Evolutionary conservation across 2,329 filamentous ascomycete genomes (phyloP).

Genomic region (Zymoseptoria tritici): DNA sequence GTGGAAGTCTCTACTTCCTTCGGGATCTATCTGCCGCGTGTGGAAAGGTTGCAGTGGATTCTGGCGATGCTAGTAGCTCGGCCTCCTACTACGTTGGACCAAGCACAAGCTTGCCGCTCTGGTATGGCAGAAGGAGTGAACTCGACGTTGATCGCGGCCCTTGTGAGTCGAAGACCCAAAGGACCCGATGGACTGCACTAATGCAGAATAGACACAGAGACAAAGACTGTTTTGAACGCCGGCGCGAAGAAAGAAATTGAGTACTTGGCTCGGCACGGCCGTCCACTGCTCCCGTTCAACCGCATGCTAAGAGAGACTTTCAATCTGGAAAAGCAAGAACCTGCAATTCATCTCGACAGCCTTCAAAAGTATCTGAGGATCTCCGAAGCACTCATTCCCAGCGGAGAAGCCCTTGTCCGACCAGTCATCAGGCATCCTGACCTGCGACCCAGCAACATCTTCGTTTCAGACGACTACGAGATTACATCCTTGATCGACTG

Average conservation of each 20-base stretch:
- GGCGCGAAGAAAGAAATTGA: slow-evolving; percentile 30
- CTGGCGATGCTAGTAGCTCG: slow-evolving; percentile 2
- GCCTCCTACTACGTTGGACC: slow-evolving; percentile 27
- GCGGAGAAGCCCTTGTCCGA: slow-evolving; percentile 9
- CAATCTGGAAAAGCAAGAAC: slow-evolving; percentile 26
- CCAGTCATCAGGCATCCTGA: slow-evolving; percentile 17
- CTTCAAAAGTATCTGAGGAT: slow-evolving; percentile 27
- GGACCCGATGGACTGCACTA: slow-evolving; percentile 7
- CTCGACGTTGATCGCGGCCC: slow-evolving; percentile 27
- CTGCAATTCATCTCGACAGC: slow-evolving; percentile 23
- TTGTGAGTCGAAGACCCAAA: slow-evolving; percentile 22
- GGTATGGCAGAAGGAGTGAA: slow-evolving; percentile 25
- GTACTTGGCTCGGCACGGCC: slow-evolving; percentile 25
- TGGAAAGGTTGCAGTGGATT: slow-evolving; percentile 15
- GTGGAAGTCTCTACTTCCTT: slow-evolving; percentile 31
- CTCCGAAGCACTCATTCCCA: slow-evolving; percentile 21
- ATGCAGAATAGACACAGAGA: slow-evolving; percentile 20
- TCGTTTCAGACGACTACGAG: slow-evolving; percentile 23
- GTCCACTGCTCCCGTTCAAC: slow-evolving; percentile 27
- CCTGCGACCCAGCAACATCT: slow-evolving; percentile 30
- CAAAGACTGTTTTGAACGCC: slow-evolving; percentile 21
- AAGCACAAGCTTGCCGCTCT: slow-evolving; percentile 23
- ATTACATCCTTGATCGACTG: slow-evolving; percentile 34
- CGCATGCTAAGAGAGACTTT: slow-evolving; percentile 28
- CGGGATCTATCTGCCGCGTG: slow-evolving; percentile 16